phyloP scores from a whole-genome alignment of 257 asterid genomes.

The Solanum clarkiae region DNA sequence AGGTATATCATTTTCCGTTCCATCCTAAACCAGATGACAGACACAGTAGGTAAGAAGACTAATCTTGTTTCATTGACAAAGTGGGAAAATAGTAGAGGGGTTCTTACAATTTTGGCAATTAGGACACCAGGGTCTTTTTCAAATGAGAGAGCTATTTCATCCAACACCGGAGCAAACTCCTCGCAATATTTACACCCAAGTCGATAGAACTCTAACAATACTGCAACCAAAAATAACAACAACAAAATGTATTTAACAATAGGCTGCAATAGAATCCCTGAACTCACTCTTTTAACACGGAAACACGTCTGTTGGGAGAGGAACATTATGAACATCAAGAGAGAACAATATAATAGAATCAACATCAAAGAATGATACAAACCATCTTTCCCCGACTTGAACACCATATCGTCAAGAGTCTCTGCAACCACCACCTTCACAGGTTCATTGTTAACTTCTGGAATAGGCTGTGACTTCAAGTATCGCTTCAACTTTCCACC shows the following conservation, averaged over 20 bases:
- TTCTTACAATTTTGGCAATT: conserved; percentile 57
- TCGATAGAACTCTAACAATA: conserved; percentile 64
- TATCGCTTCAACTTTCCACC: conserved; percentile 49
- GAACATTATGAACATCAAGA: background rate
- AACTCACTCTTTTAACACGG: background rate
- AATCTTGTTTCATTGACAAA: no score
- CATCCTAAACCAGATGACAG: conserved; percentile 30
- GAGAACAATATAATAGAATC: background rate
- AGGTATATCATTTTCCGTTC: conserved; percentile 65
- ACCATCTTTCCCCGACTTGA: conserved; percentile 78
- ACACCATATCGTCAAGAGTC: conserved; percentile 51
- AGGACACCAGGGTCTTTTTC: conserved; percentile 41
- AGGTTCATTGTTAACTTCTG: conserved; percentile 64
- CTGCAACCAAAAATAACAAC: conserved; percentile 13
- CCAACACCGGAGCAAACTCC: conserved; percentile 71
- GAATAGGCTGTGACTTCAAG: conserved; percentile 63
- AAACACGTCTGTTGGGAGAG: background rate
- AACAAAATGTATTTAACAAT: background rate
- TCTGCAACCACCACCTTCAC: conserved; percentile 71
- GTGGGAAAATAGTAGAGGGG: background rate
- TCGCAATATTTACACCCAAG: conserved; percentile 90
- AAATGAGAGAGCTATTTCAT: conserved; percentile 66
- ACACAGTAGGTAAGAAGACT: background rate
- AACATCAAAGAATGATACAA: background rate
- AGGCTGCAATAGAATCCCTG: background rate